Evolutionary conservation across 345 rosid species (phyloP).

Genomic region (Hirschfeldia incana): DNA sequence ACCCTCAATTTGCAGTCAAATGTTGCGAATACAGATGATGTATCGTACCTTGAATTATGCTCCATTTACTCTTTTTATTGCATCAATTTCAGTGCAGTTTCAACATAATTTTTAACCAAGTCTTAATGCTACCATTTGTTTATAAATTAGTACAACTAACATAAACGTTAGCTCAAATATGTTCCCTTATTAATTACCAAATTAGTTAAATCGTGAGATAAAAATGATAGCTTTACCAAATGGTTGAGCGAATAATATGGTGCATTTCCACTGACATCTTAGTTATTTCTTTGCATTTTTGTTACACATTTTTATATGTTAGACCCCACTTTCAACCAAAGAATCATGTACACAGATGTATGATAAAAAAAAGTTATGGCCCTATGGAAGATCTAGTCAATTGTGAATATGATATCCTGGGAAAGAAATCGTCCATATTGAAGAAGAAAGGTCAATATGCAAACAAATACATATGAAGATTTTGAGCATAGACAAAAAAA

Average conservation of each 20-base stretch:
- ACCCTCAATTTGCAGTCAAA: slow-evolving; percentile 46
- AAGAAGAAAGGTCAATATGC: neutral
- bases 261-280: neutral
- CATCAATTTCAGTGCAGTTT: slow-evolving; percentile 46
- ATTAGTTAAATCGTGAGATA: neutral
- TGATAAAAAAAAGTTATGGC: neutral
- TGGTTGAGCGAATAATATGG: neutral
- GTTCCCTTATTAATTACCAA: neutral
- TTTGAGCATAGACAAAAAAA: slow-evolving; percentile 16
- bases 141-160: slow-evolving; percentile 2
- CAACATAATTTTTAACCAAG: neutral
- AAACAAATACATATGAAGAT: neutral
- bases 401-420: slow-evolving; percentile 6
- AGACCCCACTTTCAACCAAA: neutral
- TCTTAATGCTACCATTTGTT: neutral
- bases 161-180: slow-evolving; percentile 10
- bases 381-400: neutral
- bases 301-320: neutral
- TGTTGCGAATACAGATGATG: slow-evolving; percentile 46
- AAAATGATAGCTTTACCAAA: neutral
- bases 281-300: neutral
- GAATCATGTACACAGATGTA: neutral
- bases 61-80: slow-evolving; percentile 35
- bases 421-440: neutral
- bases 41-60: slow-evolving; percentile 45